phyloP scores from a whole-genome alignment of 352 stramenopile species.

The Phytopythium aichiense region DNA sequence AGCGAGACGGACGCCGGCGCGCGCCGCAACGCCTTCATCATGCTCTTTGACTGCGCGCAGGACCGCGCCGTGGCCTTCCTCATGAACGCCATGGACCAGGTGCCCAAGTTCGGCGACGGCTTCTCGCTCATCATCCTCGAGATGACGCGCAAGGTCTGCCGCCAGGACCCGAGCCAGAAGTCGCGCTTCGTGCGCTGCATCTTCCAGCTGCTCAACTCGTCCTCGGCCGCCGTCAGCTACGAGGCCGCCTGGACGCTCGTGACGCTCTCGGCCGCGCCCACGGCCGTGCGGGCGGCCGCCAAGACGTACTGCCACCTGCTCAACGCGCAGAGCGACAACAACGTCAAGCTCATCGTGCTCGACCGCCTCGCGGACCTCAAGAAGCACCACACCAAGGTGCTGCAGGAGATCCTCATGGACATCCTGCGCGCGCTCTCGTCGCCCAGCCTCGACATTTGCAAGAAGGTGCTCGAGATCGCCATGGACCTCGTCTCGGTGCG shows the following conservation, averaged over 20 bases:
- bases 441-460: constrained; percentile 98
- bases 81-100: constrained; percentile 95
- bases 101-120: constrained; percentile 94
- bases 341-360: constrained; percentile 99
- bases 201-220: constrained; percentile 96
- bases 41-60: constrained; percentile 99
- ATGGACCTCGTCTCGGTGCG: constrained; percentile 97
- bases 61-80: constrained; percentile 97
- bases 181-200: constrained; percentile 98
- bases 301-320: constrained; percentile 97
- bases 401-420: constrained; percentile 99
- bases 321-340: constrained; percentile 99
- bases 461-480: constrained; percentile 98
- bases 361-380: constrained; percentile 97
- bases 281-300: constrained; percentile 95
- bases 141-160: constrained; percentile 98
- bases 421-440: constrained; percentile 96
- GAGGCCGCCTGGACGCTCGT: constrained; percentile 99
- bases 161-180: constrained; percentile 97
- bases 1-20: constrained; percentile 94
- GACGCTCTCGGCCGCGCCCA: constrained; percentile 97
- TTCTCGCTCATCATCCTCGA: constrained; percentile 99
- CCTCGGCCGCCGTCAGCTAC: constrained; percentile 93
- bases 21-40: constrained; percentile 98
- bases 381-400: constrained; percentile 95